Percentiles rank a stretch among this genome's conserved stretches.
These are phyloP conservation scores for Starmerella scarabaei DNA, from an alignment of 805 yeast species.

Conservation along the genomic window DNA sequence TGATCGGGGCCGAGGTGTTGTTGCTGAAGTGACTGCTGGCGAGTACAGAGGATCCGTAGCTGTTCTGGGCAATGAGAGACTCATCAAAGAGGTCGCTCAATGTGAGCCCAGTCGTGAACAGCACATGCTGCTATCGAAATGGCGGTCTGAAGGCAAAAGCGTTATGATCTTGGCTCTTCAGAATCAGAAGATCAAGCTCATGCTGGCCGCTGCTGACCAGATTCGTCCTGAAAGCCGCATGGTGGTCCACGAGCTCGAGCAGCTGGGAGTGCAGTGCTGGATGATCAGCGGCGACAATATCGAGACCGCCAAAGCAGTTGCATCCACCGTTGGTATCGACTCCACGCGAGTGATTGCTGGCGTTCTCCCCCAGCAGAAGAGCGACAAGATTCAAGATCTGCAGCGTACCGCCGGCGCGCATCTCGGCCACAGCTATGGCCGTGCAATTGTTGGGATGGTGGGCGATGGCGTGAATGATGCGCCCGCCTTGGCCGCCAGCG, in stretches of 20 bases:
- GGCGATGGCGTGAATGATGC: conserved; percentile 82
- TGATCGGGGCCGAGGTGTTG: conserved; percentile 19
- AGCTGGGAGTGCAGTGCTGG: conserved; percentile 43
- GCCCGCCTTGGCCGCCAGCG: conserved; percentile 62
- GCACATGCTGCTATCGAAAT: conserved; percentile 29
- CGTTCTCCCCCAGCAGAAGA: conserved; percentile 63
- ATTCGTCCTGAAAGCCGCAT: conserved; percentile 40
- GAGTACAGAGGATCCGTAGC: conserved; percentile 13
- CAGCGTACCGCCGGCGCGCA: conserved; percentile 32
- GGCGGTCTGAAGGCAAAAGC: conserved; percentile 57
- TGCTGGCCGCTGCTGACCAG: conserved; percentile 45
- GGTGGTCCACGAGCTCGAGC: conserved; percentile 35
- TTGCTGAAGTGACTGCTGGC: conserved; percentile 14
- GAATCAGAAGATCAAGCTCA: conserved; percentile 26
- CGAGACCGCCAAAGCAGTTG: conserved; percentile 56
- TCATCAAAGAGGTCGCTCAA: conserved; percentile 40
- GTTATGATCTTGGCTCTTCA: conserved; percentile 41
- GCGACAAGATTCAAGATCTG: conserved; percentile 43
- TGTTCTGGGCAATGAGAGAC: conserved; percentile 46
- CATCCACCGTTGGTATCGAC: conserved; percentile 46
- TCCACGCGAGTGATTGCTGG: conserved; percentile 45
- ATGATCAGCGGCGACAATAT: conserved; percentile 68
- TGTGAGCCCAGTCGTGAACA: conserved; percentile 29
- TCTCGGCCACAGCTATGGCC: conserved; percentile 17
- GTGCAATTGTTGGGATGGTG: conserved; percentile 54